Percentiles rank a stretch among this genome's conserved stretches.
Evolutionary conservation across 805 yeast species (phyloP).

Genomic region (Wickerhamomyces alni): DNA sequence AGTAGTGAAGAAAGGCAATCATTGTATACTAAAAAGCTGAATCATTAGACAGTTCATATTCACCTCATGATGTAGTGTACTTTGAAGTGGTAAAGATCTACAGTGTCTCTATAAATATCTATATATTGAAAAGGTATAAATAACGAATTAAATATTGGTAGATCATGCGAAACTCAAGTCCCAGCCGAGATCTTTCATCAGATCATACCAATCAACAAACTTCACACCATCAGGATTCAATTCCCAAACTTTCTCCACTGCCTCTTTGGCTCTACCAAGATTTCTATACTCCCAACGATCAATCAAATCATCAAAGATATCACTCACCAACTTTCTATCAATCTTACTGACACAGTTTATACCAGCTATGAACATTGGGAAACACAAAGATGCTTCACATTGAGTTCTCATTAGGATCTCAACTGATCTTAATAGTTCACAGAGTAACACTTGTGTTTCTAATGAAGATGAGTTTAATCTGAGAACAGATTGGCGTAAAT

Average conservation of each 20-base stretch:
- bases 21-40: too few relatives aligned
- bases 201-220: slow-evolving; percentile 67
- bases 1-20: too few relatives aligned
- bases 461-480: slow-evolving; percentile 53
- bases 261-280: slow-evolving; percentile 34
- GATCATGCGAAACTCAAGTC: slow-evolving; percentile 63
- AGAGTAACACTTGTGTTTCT: slow-evolving; percentile 54
- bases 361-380: slow-evolving; percentile 77
- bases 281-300: slow-evolving; percentile 63
- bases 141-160: too few relatives aligned
- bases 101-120: too few relatives aligned
- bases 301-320: slow-evolving; percentile 49
- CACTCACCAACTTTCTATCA: slow-evolving; percentile 46
- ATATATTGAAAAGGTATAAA: too few relatives aligned
- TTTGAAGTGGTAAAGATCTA: too few relatives aligned
- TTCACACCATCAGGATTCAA: slow-evolving; percentile 44
- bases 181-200: slow-evolving; percentile 66
- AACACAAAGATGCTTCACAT: slow-evolving; percentile 66
- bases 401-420: slow-evolving; percentile 59
- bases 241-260: slow-evolving; percentile 36
- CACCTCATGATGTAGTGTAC: too few relatives aligned
- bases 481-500: slow-evolving; percentile 59
- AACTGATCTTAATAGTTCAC: slow-evolving; percentile 48
- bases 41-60: too few relatives aligned
- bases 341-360: slow-evolving; percentile 48